Conservation (phyloP, 1,284 basidiomycete species). For the Cryptococcus sp. region DNA sequence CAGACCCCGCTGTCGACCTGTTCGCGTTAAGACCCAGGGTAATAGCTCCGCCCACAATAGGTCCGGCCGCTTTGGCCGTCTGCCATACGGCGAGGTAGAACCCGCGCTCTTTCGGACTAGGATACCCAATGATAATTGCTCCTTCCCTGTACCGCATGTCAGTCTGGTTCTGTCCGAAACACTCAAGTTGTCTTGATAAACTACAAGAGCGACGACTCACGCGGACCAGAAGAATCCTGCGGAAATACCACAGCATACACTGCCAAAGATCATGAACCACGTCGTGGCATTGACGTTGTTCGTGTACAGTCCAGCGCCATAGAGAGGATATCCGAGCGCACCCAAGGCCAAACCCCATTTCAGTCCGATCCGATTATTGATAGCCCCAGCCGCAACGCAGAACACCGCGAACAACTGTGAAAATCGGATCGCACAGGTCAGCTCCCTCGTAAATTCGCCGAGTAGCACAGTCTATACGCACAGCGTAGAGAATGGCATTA, state of each 20-base stretch:
- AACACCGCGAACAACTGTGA: conserved; percentile 24
- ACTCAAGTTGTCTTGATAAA: not conserved
- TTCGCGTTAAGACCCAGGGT: conserved; percentile 38
- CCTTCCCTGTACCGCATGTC: conserved; percentile 12
- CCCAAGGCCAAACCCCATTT: conserved; percentile 35
- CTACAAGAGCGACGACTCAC: conserved; percentile 18
- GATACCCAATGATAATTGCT: conserved; percentile 40
- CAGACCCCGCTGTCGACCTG: conserved; percentile 27
- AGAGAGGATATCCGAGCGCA: conserved; percentile 35
- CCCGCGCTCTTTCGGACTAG: conserved; percentile 32
- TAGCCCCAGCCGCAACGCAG: conserved; percentile 31
- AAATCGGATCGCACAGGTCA: too few species aligned
- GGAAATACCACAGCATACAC: conserved; percentile 34
- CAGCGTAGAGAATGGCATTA: conserved; percentile 38
- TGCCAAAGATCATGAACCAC: conserved; percentile 39
- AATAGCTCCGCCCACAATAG: conserved; percentile 46
- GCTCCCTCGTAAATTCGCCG: not conserved
- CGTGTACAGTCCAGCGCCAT: conserved; percentile 43
- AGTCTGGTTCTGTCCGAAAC: too few species aligned
- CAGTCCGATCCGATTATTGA: conserved; percentile 33
- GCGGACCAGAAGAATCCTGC: conserved; percentile 46
- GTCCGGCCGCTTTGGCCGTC: conserved; percentile 36
- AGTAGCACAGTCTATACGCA: conserved; percentile 7
- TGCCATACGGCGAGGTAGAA: conserved; percentile 42
- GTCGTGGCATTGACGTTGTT: conserved; percentile 29